Base-by-base conservation (phyloP, 176 grass and related monocot species). In the Rhynchospora breviuscula region DNA sequence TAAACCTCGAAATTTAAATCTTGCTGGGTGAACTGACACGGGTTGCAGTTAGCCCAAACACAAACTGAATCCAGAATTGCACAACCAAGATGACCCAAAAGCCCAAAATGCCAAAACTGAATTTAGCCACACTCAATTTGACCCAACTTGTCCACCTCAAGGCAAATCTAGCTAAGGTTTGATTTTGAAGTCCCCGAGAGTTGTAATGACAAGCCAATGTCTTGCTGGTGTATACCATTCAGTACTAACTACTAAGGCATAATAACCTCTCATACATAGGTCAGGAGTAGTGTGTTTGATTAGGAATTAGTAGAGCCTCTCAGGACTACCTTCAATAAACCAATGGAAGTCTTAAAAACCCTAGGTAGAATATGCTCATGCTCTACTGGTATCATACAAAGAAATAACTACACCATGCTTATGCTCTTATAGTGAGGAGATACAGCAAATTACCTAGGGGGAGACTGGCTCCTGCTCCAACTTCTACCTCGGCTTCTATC, bases 401-500 rank as follows among this genome's bases (percentile, higher is more conserved):
- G 49, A 13, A 54, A 76, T 54, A 76, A 15, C 51, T 49, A 18
- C 29, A 66, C 1, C 64, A 10, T 77, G 6, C 19, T 52, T 59
- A 80, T 52, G 26, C 79, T 59, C 12, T 82, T 59, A 87, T 17
- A 79, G 63, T 35, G 45, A 5, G 48, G 87, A 63, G 46, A 26
- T 23, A 29, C 80, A 40, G 61, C 59, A 80, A 71, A 67, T 68
- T 90, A 98, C 97, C 97, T 96, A 83, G 91, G 88, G 64, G 97
- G 96, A 89, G 96, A 95, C 25, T 18, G 85, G 67, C 93, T 95
- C 67, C 78, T 82, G 82, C 97, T 97, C 83, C 88, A 87, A 81
- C 91, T 93, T 56, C 90, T 89, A 56, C 89, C 94, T 25, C 40
- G 89, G 66, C 13, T 56, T 79, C 74, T 10, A 79, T 89, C 91